phyloP scores from a whole-genome alignment of 495 filamentous ascomycete species.

The Cudoniella acicularis region DNA sequence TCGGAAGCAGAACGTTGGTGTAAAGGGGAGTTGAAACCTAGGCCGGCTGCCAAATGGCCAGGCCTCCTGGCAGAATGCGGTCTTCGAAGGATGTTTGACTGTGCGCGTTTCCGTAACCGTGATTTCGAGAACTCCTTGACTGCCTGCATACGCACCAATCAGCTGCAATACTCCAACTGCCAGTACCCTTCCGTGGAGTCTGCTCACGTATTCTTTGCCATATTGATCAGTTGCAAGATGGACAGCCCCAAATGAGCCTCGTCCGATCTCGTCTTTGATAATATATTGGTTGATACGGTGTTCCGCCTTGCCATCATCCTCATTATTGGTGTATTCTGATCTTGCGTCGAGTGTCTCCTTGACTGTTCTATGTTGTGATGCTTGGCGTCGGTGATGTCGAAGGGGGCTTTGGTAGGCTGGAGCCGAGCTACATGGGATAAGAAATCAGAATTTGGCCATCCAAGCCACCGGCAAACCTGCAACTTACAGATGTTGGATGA shows the following conservation, averaged over 20 bases:
- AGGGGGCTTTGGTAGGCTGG: slow-evolving; percentile 62
- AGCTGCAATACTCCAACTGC: too few species aligned
- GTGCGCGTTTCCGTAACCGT: slow-evolving; percentile 83
- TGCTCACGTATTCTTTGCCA: slow-evolving; percentile 85
- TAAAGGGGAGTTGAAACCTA: slow-evolving; percentile 24
- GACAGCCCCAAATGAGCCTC: slow-evolving; percentile 92
- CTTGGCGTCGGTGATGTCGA: slow-evolving; percentile 71
- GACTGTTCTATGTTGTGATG: slow-evolving; percentile 65
- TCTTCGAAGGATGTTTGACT: slow-evolving; percentile 83
- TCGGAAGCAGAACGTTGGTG: slow-evolving; percentile 31
- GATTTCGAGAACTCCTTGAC: slow-evolving; percentile 98
- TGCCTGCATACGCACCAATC: too few species aligned
- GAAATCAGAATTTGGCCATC: neutral
- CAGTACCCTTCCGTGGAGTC: too few species aligned
- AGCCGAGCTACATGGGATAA: slow-evolving; percentile 7
- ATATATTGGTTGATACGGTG: slow-evolving; percentile 91
- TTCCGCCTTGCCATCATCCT: slow-evolving; percentile 69
- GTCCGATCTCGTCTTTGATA: slow-evolving; percentile 92
- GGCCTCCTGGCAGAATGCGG: slow-evolving; percentile 52
- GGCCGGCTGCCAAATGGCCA: slow-evolving; percentile 37
- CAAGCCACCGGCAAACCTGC: neutral
- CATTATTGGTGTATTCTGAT: slow-evolving; percentile 81
- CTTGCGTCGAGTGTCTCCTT: slow-evolving; percentile 93
- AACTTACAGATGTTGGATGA: slow-evolving; percentile 41
- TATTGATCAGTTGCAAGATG: slow-evolving; percentile 88